Base-by-base conservation (phyloP, 352 stramenopile species). In the Phytophthora megakarya region DNA sequence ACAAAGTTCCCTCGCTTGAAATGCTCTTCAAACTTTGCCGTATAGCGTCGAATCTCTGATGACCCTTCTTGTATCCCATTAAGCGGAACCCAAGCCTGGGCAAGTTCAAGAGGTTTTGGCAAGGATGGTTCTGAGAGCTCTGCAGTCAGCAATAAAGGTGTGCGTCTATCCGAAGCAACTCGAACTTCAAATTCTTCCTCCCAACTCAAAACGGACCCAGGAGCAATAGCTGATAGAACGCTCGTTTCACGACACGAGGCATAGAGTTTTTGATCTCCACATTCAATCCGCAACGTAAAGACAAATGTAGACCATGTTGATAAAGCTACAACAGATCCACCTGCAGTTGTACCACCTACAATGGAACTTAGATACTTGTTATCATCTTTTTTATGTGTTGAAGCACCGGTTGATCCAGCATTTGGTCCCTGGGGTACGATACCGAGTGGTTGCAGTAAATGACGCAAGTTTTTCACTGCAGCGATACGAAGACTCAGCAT, bases 141-240 rank as follows among this genome's bases (percentile, higher is more conserved):
- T 5, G 87, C 47, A n/a, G 68, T 79, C 5, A 89, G 21, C 0
- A 91, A 16, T 11, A 91, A 43, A 11, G 62, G 53, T 0, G 66
- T 52, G 2, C 62, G 50, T 32, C 53, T 42, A 25, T 81, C 65
- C 0, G 70, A 54, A 1, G 66, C 54, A 12, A 89, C 61, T n/a
- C 70, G 70, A 13, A 91, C 44, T 58, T 91, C 78, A 35, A 86
- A 91, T 33, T 87, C 80, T 46, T 91, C 78, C 23, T 88, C 80
- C 80, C 80, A 91, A 21, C 78, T 78, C 9, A 89, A 58, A 1
- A 68, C 57, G 0, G 68, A 76, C 3, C 50, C 60, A 0, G 60
- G 59, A 13, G 70, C 44, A 30, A 88, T 39, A 1, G 76, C 60
- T 4, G 74, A 59, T 1, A 80, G 35, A 1, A 88, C 72, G 9